Conservation (phyloP, 345 rosid species). For the Murraya koenigii region DNA sequence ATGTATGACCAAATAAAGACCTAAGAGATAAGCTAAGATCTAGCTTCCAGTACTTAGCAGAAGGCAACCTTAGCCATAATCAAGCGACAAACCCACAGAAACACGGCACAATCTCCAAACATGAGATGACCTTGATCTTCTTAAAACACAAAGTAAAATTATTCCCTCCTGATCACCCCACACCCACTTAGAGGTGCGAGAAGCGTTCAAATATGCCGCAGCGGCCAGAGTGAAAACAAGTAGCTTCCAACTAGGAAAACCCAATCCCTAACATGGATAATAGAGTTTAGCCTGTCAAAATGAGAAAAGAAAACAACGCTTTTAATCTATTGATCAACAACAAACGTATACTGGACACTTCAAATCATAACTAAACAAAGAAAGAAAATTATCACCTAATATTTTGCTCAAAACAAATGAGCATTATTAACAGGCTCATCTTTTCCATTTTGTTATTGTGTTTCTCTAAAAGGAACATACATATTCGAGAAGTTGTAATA, state of each 20-base stretch:
- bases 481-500: not conserved
- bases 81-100: slow-evolving; percentile 81
- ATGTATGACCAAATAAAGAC: slow-evolving; percentile 18
- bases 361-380: not conserved
- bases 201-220: slow-evolving; percentile 51
- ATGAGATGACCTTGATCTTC: slow-evolving; percentile 77
- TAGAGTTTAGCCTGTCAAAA: slow-evolving; percentile 40
- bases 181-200: slow-evolving; percentile 98
- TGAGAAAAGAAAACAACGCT: not conserved
- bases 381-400: not conserved
- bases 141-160: slow-evolving; percentile 52
- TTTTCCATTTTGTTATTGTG: not conserved
- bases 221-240: slow-evolving; percentile 97
- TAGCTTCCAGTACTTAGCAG: slow-evolving; percentile 29
- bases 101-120: slow-evolving; percentile 92
- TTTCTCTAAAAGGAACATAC: not conserved
- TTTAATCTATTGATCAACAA: not conserved
- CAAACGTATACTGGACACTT: not conserved
- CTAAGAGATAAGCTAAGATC: slow-evolving; percentile 18
- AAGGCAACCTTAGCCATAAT: slow-evolving; percentile 78
- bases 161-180: slow-evolving; percentile 64
- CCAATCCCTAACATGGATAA: slow-evolving; percentile 31
- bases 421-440: not conserved
- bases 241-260: slow-evolving; percentile 46
- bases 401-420: not conserved